These are phyloP conservation scores for Inga oerstediana DNA, from an alignment of 306 rosid species.

Conservation along the genomic window DNA sequence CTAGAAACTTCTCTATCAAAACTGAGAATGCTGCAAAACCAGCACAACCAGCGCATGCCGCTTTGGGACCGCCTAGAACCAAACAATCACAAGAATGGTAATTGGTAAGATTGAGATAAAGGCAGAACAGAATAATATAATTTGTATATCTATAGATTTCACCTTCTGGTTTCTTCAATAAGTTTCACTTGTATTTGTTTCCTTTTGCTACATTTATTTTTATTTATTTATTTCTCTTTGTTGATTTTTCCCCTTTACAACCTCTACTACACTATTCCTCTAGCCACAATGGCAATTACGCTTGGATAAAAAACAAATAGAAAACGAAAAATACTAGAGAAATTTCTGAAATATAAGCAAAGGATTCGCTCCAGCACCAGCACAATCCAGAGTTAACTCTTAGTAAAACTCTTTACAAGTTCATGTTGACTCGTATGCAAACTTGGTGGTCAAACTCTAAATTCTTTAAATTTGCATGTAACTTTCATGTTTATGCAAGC, in stretches of 20 bases:
- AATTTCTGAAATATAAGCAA: neutral
- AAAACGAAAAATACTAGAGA: neutral
- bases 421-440: neutral
- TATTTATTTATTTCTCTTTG: neutral
- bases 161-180: too few relatives aligned
- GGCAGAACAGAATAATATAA: constrained; percentile 6
- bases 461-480: neutral
- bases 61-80: constrained; percentile 84
- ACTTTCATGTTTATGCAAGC: neutral
- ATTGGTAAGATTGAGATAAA: constrained; percentile 33
- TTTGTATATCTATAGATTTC: neutral
- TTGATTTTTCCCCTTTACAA: neutral
- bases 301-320: neutral
- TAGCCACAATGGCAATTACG: neutral
- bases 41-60: constrained; percentile 91
- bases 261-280: constrained; percentile 11
- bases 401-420: neutral
- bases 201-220: too few relatives aligned
- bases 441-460: neutral
- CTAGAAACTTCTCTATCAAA: constrained; percentile 80
- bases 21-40: constrained; percentile 94
- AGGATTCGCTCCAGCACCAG: neutral
- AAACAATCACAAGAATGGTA: constrained; percentile 5
- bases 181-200: too few relatives aligned
- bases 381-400: neutral